Evolutionary conservation across 805 yeast genomes (phyloP), one percentile per base, ranked within the genome.

Genomic region (Tanozyma kutaoensis): DNA sequence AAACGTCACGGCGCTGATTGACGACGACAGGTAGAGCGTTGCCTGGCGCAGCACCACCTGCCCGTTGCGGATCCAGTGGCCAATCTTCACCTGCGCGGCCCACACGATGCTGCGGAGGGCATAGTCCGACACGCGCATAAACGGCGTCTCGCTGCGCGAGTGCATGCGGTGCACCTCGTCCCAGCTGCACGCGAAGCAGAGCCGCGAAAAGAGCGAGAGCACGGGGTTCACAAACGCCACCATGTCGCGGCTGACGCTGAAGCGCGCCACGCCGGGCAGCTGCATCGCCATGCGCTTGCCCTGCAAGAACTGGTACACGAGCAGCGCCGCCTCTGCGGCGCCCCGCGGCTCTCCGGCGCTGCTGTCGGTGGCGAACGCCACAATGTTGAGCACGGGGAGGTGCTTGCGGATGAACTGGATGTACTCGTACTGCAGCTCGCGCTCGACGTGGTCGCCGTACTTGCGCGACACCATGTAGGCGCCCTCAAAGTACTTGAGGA

Each of bases 1-100:
- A 28, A 43, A 54, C 1, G 62, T 52, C 15, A 53, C 36, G 31
- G 65, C 66, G 3, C 62, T 46, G 42, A 63, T 53, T 4, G 46
- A 7, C 5, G 52, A 39, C n/a, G 58, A 64, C 29, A 54, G 53
- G 35, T 73, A 72, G 11, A 64, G 49, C 1, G 63, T 43, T 0
- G 73, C 66, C 36, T 71, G 72, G 23, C 64, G 57, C 4, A 69
- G 46, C 2, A 63, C 67, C 5, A 67, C 58, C 28, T 55, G 42
- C 13, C 91, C 91, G 40, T 78, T 78, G 50, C 88, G 64, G 3
- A 78, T 66, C 91, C 91, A 78, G 34, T 68, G 70, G 1, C 79
- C 79, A 2, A 67, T 52, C 19, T 63, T 64, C 3, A 76, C 67
- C 40, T 78, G 88, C 3, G 74, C 51, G 12, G 68, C 62, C 17